Evolutionary conservation across 2,329 filamentous ascomycete genomes (phyloP), one percentile per base, ranked within the genome.

Genomic region (Alternaria atra): DNA sequence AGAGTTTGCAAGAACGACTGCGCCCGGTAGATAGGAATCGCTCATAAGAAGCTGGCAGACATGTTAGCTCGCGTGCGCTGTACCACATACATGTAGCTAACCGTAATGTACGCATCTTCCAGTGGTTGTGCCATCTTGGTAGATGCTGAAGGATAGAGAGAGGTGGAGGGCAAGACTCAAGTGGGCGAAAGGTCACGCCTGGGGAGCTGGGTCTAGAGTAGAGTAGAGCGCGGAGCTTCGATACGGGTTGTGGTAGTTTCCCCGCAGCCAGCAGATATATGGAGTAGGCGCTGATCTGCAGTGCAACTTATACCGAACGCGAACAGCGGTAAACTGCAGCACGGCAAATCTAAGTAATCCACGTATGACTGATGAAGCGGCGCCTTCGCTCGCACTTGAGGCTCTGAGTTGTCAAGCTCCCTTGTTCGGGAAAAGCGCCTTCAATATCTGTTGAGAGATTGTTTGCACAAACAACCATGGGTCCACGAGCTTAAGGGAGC

Each of bases 1-100:
- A 34, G 95, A 98, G 83, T 98, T 94, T 63, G 93, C 94, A 66
- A 99, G 89, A 47, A 99, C 94, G 71, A 95, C 88, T 61, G 94
- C 94, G 79, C 95, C 94, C 78, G 95, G 94, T 52, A 99, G 87
- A 80, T 99, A 99, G 65, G 87, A 87, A 82, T 99, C 94, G 82
- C 88, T 97, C 82, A 97, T 84, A 58, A 98, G 88, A 79, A 99
- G 91, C 94, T 97, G 80, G 73, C 56, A 52, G 53, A 53, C 65
- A 47, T 55, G 70, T 73, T 55, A 71, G 70, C 63, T 72, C 66
- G 70, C 56, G 61, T 70, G 64, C 48, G n/a, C 55, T 66, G 60
- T 66, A 55, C 57, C 52, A 65, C 61, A 23, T 25, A 15, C 23
- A 32, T 47, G 39, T 20, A 59, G 77, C 84, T 69, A 77, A 89